Evolutionary conservation across 73 alveolate genomes (phyloP).

Genomic region (Durusdinium trenchii): DNA sequence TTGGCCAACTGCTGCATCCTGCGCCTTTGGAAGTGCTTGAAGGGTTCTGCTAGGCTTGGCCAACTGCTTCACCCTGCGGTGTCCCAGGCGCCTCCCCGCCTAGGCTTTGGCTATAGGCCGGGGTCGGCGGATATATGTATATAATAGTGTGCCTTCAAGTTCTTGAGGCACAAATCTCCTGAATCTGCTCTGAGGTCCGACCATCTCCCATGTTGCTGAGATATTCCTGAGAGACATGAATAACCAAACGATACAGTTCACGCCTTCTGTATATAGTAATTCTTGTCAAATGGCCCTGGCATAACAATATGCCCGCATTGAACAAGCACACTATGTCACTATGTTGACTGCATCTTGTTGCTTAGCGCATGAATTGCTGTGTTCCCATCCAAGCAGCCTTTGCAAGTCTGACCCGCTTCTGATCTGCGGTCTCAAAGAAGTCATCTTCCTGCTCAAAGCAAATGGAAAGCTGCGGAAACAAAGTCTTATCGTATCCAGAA

Average conservation of each 20-base stretch:
- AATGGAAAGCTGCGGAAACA: too few relatives aligned
- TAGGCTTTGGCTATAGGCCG: too few relatives aligned
- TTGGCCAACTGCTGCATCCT: too few relatives aligned
- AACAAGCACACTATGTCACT: not conserved
- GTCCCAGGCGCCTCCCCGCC: not conserved
- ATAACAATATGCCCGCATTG: too few relatives aligned
- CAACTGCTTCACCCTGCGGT: not conserved
- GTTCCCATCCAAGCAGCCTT: not conserved
- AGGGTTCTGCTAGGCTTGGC: too few relatives aligned
- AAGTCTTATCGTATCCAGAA: too few relatives aligned
- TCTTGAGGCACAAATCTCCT: not conserved
- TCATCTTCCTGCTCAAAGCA: constrained; percentile 78
- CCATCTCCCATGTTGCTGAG: constrained; percentile 84
- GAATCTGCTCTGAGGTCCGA: constrained; percentile 76
- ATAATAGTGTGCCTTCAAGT: too few relatives aligned
- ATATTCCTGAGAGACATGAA: constrained; percentile 17
- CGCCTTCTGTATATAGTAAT: too few relatives aligned
- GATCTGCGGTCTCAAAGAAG: constrained; percentile 80
- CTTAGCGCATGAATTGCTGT: not conserved
- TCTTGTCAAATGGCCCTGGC: too few relatives aligned
- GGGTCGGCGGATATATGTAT: too few relatives aligned
- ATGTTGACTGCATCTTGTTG: not conserved
- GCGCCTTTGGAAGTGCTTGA: too few relatives aligned
- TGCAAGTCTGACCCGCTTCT: constrained; percentile 89
- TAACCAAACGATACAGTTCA: not conserved